phyloP scores from a whole-genome alignment of 352 stramenopile species.

The Hyaloperonospora arabidopsidis region DNA sequence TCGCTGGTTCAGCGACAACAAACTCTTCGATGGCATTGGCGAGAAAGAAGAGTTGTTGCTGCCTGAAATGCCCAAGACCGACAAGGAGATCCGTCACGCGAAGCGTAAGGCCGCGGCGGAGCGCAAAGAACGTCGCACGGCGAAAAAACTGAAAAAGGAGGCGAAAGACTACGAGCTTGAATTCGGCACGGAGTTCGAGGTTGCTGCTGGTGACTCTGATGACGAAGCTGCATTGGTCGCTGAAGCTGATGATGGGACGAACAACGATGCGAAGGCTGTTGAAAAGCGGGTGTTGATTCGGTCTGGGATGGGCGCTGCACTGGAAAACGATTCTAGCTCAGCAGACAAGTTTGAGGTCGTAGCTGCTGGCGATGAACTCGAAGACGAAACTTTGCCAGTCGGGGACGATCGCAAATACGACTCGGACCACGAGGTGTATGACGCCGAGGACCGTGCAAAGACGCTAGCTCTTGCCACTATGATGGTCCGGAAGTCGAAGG shows the following conservation, averaged over 20 bases:
- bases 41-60: slow-evolving; percentile 40
- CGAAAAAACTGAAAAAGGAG: slow-evolving; percentile 78
- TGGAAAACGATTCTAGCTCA: slow-evolving; percentile 24
- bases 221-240: slow-evolving; percentile 35
- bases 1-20: slow-evolving; percentile 81
- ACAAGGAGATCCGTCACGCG: slow-evolving; percentile 96
- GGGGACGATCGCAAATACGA: slow-evolving; percentile 91
- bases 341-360: slow-evolving; percentile 43
- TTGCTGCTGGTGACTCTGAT: slow-evolving; percentile 40
- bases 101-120: slow-evolving; percentile 94
- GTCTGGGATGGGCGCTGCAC: slow-evolving; percentile 69
- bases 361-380: slow-evolving; percentile 37
- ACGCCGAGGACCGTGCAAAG: slow-evolving; percentile 93
- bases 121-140: slow-evolving; percentile 77
- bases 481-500: slow-evolving; percentile 96
- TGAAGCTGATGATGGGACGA: slow-evolving; percentile 32
- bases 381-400: slow-evolving; percentile 41
- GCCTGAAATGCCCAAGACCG: slow-evolving; percentile 93
- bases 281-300: slow-evolving; percentile 82
- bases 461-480: slow-evolving; percentile 96
- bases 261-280: slow-evolving; percentile 42
- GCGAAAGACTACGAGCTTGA: slow-evolving; percentile 80
- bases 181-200: slow-evolving; percentile 62
- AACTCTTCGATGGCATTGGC: slow-evolving; percentile 70
- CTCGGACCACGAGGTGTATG: slow-evolving; percentile 95